Evolutionary conservation across 1,284 basidiomycete species (phyloP).

Genomic region (Ceratobasidium sp.): DNA sequence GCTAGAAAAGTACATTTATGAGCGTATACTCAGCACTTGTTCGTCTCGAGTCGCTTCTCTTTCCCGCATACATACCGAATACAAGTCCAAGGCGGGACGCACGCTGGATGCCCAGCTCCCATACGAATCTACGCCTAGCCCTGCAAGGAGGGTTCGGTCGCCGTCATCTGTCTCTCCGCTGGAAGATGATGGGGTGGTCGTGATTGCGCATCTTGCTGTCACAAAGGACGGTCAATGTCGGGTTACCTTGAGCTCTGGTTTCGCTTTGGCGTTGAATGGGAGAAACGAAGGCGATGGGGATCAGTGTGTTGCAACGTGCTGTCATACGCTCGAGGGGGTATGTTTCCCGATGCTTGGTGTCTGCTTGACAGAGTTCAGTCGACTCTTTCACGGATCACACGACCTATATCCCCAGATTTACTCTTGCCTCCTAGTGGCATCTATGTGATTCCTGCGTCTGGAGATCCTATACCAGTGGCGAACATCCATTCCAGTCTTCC

Average conservation of each 20-base stretch:
- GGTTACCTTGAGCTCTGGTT: slow-evolving; percentile 67
- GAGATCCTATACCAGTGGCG: slow-evolving; percentile 56
- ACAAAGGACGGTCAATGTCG: slow-evolving; percentile 55
- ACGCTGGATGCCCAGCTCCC: slow-evolving; percentile 56
- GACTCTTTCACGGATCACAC: slow-evolving; percentile 30
- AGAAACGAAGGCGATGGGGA: slow-evolving; percentile 47
- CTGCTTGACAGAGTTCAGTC: neutral
- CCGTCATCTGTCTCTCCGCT: neutral
- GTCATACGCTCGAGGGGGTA: slow-evolving; percentile 71
- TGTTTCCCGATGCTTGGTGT: slow-evolving; percentile 43
- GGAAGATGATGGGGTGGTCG: slow-evolving; percentile 54
- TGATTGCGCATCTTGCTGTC: slow-evolving; percentile 64
- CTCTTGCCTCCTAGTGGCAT: slow-evolving; percentile 6
- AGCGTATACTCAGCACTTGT: slow-evolving; percentile 3
- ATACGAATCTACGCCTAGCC: slow-evolving; percentile 55
- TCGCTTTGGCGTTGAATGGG: slow-evolving; percentile 55
- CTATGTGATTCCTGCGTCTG: slow-evolving; percentile 46
- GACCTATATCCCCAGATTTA: neutral
- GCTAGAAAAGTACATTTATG: slow-evolving; percentile 29
- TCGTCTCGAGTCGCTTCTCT: slow-evolving; percentile 5
- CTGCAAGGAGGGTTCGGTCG: slow-evolving; percentile 3
- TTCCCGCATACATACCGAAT: slow-evolving; percentile 46
- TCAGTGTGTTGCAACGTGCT: slow-evolving; percentile 63
- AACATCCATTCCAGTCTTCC: slow-evolving; percentile 64
- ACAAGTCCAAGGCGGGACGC: slow-evolving; percentile 52